Base-by-base conservation (phyloP, 1,284 basidiomycete species). In the Agroathelia rolfsii region DNA sequence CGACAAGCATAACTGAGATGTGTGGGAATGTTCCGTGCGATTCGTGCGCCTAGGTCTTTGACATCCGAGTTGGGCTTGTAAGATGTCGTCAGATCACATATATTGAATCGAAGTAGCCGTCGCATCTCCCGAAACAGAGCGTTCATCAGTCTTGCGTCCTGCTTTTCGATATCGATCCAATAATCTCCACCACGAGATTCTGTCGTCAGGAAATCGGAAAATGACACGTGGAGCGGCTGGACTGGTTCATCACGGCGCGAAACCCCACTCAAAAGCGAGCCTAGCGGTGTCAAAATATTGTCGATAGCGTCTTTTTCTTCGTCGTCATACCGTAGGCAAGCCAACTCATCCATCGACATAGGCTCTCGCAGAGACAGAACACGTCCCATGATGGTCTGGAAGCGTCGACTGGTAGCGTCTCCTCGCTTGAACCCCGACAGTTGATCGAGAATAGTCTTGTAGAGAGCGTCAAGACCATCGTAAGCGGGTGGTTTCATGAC, bases 91-190 rank as follows among this genome's bases (percentile, higher is more conserved):
- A 53, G 24, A 6, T 43, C 19, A 32, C 48, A 56, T 5, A 53
- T 49, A 36, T 51, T 56, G 41, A 57, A 58, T 19, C 46, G 41
- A 13, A 61, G 49, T 11, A 45, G 41, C 9, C 29, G 15, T 7
- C 39, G 28, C 44, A 55, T 41, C 16, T 46, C 35, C n/a, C 35
- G 26, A 8, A 53, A 30, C 13, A 40, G 43, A 3, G 43, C 31
- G 1, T 38, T 26, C 0, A 39, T 37, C 15, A 54, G 36, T 17
- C 36, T 24, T 5, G 20, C 18, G 18, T 49, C 32, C 3, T 35
- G n/a, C 3, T 27, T 32, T 5, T 16, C 10, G 9, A 15, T 17
- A 21, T 37, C 37, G 6, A 42, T 27, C 20, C 32, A 28, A 25
- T 39, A 49, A 5, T 22, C 19, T 7, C 6, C 7, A 10, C 32